Evolutionary conservation across 2,329 filamentous ascomycete species (phyloP), one percentile per base, ranked within the genome.

Genomic region (Aspergillus pseudonomiae): DNA sequence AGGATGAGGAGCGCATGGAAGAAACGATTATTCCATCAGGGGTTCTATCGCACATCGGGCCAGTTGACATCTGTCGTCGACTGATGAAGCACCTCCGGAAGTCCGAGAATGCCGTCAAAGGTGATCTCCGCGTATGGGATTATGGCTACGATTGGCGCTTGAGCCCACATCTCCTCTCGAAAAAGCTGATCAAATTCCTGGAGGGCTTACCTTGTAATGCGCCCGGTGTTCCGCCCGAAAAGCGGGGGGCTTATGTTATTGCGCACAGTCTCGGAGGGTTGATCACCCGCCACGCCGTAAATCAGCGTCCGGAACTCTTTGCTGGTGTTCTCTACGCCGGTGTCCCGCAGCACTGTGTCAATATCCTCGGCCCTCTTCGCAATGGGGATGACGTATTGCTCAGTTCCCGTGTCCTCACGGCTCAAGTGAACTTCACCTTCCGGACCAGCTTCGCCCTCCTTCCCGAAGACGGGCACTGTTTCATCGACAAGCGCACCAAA

Each of bases 141-240:
- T 98, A 94, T 73, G 93, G 94, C 21, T 98, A 97, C 71, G 94
- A 98, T 78, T 98, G 94, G 94, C 86, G 94, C 19, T 81, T 97
- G 45, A 95, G 92, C 67, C 94, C 94, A 0, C 86, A 90, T 71
- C 81, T 93, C 0, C 84, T 95, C 0, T 93, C 91, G 3, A 82
- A 84, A 53, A 87, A 87, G 65, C 81, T 98, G n/a, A 86, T 89
- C 41, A 79, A 85, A 21, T 97, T 92, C 71, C 81, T 98, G 16
- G 87, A 91, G 72, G 83, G 79, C 2, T 81, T 98, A 0, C 91
- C 91, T 0, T 93, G 88, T 58, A 97, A 97, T 72, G 83, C 86
- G 54, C 81, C 84, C 3, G 83, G 80, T 10, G 81, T 82, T 0
- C 79, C 84, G 1, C 73, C 74, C 0, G 82, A 84, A 56, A 82